Conservation (phyloP, 176 grass and related monocot species). For the Carex pumila region DNA sequence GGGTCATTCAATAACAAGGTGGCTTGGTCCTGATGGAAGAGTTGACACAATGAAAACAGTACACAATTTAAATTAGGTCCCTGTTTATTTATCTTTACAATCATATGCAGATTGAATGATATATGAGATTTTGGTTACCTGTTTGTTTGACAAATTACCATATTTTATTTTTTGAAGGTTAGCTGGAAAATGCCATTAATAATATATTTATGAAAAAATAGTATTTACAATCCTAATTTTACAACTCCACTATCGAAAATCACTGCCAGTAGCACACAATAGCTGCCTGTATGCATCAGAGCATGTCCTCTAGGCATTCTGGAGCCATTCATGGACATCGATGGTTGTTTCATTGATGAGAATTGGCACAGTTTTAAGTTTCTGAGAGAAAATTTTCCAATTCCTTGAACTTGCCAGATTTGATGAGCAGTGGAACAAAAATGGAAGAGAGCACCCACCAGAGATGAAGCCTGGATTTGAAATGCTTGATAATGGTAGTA, state of each 20-base stretch:
- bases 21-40: slow-evolving; percentile 40
- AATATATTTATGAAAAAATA: too few relatives aligned
- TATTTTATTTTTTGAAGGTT: slow-evolving; percentile 2
- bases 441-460: slow-evolving; percentile 31
- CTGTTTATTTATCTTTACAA: not conserved
- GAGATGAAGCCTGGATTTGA: not conserved
- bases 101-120: not conserved
- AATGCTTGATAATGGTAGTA: not conserved
- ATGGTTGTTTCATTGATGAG: too few relatives aligned
- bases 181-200: too few relatives aligned
- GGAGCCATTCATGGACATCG: too few relatives aligned
- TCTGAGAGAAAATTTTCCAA: too few relatives aligned
- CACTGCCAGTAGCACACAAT: too few relatives aligned
- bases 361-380: too few relatives aligned
- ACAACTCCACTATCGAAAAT: too few relatives aligned
- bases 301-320: too few relatives aligned
- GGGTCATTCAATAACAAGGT: slow-evolving; percentile 67
- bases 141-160: slow-evolving; percentile 18
- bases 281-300: too few relatives aligned
- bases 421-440: slow-evolving; percentile 58
- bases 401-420: too few relatives aligned
- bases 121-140: not conserved
- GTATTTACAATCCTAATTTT: too few relatives aligned
- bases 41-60: slow-evolving; percentile 54
- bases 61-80: slow-evolving; percentile 54